Conservation (phyloP, 83 land plant genomes). For the Picea engelmannii region DNA sequence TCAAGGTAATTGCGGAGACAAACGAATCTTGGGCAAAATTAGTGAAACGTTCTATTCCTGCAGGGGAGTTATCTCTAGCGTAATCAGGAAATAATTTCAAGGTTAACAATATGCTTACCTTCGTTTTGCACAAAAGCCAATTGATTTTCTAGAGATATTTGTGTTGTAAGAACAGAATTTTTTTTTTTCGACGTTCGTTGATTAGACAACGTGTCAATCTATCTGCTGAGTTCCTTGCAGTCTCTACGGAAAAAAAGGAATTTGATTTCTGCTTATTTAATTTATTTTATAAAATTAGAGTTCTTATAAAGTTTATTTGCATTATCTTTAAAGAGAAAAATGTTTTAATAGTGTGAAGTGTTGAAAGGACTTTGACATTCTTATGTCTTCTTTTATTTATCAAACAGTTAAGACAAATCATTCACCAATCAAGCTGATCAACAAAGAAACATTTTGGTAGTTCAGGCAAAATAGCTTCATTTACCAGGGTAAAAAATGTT, state of each 20-base stretch:
- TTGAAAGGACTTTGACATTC: neutral
- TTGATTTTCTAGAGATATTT: neutral
- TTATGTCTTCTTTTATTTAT: neutral
- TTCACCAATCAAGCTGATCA: neutral
- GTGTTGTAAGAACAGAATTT: neutral
- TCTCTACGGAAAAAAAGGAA: neutral
- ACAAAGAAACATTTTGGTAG: neutral
- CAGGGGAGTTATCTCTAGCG: conserved; percentile 81
- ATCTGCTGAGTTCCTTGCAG: neutral
- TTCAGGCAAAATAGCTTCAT: neutral
- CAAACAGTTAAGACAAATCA: neutral
- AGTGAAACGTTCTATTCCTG: conserved; percentile 72
- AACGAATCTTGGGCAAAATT: conserved; percentile 88
- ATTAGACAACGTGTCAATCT: neutral
- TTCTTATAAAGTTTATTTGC: neutral
- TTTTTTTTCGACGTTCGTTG: neutral
- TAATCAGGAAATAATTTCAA: conserved; percentile 21
- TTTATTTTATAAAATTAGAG: neutral
- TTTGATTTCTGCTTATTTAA: neutral
- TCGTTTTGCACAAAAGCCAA: neutral
- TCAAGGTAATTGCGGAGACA: conserved; percentile 85
- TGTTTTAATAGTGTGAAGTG: neutral
- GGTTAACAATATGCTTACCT: neutral
- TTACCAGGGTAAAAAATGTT: neutral
- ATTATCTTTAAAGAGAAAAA: neutral